phyloP scores from a whole-genome alignment of 163 green algal species.

The Scenedesmus sp. region DNA sequence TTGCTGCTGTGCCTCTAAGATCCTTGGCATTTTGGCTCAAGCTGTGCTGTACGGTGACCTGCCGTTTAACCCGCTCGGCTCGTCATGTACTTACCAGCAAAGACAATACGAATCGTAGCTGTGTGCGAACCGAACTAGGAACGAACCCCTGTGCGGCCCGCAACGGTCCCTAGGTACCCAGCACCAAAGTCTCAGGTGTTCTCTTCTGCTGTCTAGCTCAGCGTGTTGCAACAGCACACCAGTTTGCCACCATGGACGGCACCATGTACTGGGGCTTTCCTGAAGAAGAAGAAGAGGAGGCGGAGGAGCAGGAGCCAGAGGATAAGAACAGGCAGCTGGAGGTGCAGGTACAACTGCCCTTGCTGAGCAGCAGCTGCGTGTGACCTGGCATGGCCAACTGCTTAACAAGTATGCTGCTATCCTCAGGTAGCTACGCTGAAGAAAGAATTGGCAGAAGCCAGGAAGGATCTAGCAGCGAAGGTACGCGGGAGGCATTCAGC shows the following conservation, averaged over 20 bases:
- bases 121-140: background rate
- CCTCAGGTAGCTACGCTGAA: slow-evolving; percentile 45
- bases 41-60: too few relatives aligned
- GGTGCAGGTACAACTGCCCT: background rate
- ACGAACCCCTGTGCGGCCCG: background rate
- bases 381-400: background rate
- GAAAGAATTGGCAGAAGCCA: slow-evolving; percentile 60
- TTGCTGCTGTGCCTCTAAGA: background rate
- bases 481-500: background rate
- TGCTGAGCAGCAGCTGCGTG: background rate
- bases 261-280: slow-evolving; percentile 1
- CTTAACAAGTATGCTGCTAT: background rate
- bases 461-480: slow-evolving; percentile 68
- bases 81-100: too few relatives aligned
- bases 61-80: too few relatives aligned
- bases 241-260: background rate
- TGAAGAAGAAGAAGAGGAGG: slow-evolving; percentile 25
- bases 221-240: background rate
- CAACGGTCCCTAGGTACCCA: background rate
- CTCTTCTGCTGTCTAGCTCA: background rate
- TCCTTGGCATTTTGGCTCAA: too few relatives aligned
- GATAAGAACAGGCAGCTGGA: slow-evolving; percentile 28
- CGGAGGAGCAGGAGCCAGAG: slow-evolving; percentile 6
- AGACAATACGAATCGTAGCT: background rate
- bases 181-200: background rate